phyloP scores from a whole-genome alignment of 225 moss, liverwort and hornwort species.

The Straminergon stramineum region DNA sequence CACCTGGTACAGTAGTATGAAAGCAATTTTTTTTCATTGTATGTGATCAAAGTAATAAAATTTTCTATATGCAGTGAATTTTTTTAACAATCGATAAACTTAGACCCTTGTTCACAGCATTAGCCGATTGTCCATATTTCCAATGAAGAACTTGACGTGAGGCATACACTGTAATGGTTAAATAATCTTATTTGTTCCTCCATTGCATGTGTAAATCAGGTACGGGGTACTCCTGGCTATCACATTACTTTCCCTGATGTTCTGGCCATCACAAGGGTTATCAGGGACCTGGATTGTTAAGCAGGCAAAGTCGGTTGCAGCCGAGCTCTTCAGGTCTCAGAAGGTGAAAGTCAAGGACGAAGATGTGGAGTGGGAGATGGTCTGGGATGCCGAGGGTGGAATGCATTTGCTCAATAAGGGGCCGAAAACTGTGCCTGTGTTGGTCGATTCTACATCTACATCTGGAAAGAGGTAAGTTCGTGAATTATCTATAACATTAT shows the following conservation, averaged over 20 bases:
- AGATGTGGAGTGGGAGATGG: conserved; percentile 77
- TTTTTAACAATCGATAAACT: neutral
- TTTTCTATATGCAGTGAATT: neutral
- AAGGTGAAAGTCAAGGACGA: conserved; percentile 64
- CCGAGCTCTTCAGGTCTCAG: conserved; percentile 27
- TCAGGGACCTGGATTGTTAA: conserved; percentile 18
- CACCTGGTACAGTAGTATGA: neutral
- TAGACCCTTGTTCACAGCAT: neutral
- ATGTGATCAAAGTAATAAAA: neutral
- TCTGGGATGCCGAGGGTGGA: conserved; percentile 84
- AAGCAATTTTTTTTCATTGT: neutral
- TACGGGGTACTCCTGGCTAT: conserved; percentile 43
- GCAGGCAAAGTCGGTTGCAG: conserved; percentile 21
- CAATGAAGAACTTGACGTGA: neutral
- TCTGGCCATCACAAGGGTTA: conserved; percentile 57
- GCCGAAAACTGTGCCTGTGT: conserved; percentile 18
- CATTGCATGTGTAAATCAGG: conserved; percentile 25
- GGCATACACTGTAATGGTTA: neutral
- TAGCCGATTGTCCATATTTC: neutral
- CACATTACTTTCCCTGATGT: conserved; percentile 46
- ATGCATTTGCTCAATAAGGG: conserved; percentile 70
- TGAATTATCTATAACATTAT: neutral
- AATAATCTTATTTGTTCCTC: neutral
- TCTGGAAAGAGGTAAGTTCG: conserved; percentile 30
- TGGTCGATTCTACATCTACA: conserved; percentile 17